Base-by-base conservation (phyloP, 2,329 filamentous ascomycete genomes). In the Colletotrichum scovillei region DNA sequence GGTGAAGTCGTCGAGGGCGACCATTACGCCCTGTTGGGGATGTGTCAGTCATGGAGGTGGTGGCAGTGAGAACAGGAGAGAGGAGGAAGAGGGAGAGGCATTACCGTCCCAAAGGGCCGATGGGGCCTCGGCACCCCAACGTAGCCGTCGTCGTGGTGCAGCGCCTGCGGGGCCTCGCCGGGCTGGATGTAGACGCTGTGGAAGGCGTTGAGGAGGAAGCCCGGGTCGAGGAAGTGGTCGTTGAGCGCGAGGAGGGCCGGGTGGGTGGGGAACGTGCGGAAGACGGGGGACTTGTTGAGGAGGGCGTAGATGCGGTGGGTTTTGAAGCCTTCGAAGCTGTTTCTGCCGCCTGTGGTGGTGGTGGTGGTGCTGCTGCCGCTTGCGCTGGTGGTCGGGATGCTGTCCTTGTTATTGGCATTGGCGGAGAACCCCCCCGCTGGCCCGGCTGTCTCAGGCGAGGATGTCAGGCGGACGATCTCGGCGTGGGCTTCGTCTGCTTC, bases 161-260 rank as follows among this genome's bases (percentile, higher is more conserved):
- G 73, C 22, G 77, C 74, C 76, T 84, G 83, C n/a, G 79, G 75
- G 30, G 77, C 77, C 76, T 83, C 82, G n/a, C 81, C 81, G 1
- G 82, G 81, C 58, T 82, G 79, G 72, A 84, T 84, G 59, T 79
- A 78, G 24, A 84, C 83, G 67, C 79, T 83, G 65, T 83, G 81
- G 38, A 82, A 79, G 7, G 80, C 78, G 53, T 78, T 81, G 22
- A 84, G 63, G 24, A 81, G 76, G 59, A 81, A 84, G 0, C 81
- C 82, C 19, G 78, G 76, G 62, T 82, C 82, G n/a, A 85, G 77
- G 69, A 84, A 84, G 70, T 81, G 80, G 32, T 83, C 79, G 67
- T 84, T 84, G 56, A 85, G 77, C 1, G 82, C 80, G 24, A 84
- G 76, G 5, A 84, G 79, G 24, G 78, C 76, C 9, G 79, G 79